phyloP scores from a whole-genome alignment of 1,139 yeast genomes.

The Hansenula sp. region DNA sequence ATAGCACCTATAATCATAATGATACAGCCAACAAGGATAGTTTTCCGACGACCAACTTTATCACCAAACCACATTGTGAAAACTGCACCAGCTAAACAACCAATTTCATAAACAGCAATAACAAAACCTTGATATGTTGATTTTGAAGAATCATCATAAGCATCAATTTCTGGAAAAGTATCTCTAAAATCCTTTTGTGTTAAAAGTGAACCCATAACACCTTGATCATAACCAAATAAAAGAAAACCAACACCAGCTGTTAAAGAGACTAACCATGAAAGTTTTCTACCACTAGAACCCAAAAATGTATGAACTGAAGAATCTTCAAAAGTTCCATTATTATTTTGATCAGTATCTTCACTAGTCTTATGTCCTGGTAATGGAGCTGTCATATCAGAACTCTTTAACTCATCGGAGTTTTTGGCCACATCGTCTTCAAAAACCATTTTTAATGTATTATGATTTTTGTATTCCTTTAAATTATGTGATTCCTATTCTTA shows the following conservation, averaged over 20 bases:
- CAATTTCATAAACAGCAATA: constrained; percentile 69
- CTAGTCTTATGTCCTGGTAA: neutral
- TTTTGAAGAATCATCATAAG: constrained; percentile 1
- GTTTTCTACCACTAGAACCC: neutral
- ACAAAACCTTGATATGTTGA: constrained; percentile 44
- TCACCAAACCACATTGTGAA: constrained; percentile 64
- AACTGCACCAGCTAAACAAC: constrained; percentile 72
- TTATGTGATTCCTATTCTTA: too few species aligned
- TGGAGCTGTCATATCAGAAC: neutral
- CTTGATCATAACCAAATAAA: constrained; percentile 54
- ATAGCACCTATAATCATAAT: constrained; percentile 61
- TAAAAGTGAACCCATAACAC: constrained; percentile 70
- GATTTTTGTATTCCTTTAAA: too few species aligned
- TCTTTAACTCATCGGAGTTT: neutral
- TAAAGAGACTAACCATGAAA: neutral
- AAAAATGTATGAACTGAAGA: neutral
- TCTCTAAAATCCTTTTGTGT: constrained; percentile 54
- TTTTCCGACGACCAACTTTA: constrained; percentile 55
- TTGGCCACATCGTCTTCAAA: too few species aligned
- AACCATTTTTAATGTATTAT: too few species aligned
- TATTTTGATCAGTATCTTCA: neutral
- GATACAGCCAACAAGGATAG: constrained; percentile 55
- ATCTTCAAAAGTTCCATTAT: neutral
- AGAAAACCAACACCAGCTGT: constrained; percentile 1
- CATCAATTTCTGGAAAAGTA: constrained; percentile 52